phyloP scores from a whole-genome alignment of 345 rosid species.

The Carallia pectinifolia region DNA sequence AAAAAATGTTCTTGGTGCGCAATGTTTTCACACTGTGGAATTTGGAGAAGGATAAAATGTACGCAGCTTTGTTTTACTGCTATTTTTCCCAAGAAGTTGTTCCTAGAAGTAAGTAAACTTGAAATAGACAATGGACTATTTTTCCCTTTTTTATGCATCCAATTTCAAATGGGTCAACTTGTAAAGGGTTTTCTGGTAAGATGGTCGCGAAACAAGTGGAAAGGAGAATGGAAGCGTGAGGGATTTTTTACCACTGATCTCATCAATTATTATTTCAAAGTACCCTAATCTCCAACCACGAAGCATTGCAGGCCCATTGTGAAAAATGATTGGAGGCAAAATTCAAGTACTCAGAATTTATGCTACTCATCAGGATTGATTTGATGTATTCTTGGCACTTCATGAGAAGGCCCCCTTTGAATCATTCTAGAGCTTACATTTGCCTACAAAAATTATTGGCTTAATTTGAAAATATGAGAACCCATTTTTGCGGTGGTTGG shows the following conservation, averaged over 20 bases:
- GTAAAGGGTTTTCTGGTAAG: background rate
- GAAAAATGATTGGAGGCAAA: slow-evolving; percentile 30
- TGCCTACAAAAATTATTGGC: slow-evolving; percentile 25
- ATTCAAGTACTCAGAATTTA: slow-evolving; percentile 3
- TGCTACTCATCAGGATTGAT: slow-evolving; percentile 31
- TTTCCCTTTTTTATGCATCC: no score
- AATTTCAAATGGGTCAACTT: background rate
- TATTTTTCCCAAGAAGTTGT: no score
- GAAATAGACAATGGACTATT: no score
- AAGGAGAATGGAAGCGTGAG: slow-evolving; percentile 19
- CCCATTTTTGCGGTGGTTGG: slow-evolving; percentile 22
- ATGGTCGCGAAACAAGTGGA: slow-evolving; percentile 5
- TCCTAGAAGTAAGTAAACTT: no score
- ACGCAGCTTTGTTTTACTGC: no score
- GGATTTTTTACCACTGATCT: slow-evolving; percentile 18
- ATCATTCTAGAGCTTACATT: slow-evolving; percentile 9
- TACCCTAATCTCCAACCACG: background rate
- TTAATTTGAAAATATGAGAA: slow-evolving; percentile 17
- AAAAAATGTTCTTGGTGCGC: no score
- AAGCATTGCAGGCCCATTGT: background rate
- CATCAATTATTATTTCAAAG: background rate
- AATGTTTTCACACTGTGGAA: no score
- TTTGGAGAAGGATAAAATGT: no score
- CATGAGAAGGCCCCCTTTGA: slow-evolving; percentile 7
- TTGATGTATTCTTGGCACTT: slow-evolving; percentile 27